These are phyloP conservation scores for Rhizopogon vesiculosus DNA, from an alignment of 768 basidiomycete genomes.

Conservation along the genomic window DNA sequence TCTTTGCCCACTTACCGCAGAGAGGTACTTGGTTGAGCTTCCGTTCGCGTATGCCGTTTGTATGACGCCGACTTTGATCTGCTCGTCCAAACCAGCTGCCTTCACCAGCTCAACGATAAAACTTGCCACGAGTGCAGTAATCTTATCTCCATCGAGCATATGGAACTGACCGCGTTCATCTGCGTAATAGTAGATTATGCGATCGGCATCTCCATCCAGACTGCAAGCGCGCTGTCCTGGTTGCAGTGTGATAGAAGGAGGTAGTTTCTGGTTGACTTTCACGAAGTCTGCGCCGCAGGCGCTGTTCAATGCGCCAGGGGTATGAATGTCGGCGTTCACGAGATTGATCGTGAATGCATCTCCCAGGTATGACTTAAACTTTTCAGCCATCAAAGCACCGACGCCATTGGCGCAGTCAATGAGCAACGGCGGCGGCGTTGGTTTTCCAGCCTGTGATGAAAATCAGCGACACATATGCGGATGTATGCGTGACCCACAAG, in stretches of 20 bases:
- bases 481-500: conserved; percentile 51
- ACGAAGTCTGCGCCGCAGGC: conserved; percentile 95
- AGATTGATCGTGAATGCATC: conserved; percentile 58
- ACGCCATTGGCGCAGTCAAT: conserved; percentile 99
- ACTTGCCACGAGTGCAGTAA: conserved; percentile 87
- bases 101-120: conserved; percentile 91
- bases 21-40: conserved; percentile 88
- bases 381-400: conserved; percentile 67
- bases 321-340: conserved; percentile 62
- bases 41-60: conserved; percentile 99
- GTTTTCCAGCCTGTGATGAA: conserved; percentile 50
- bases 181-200: conserved; percentile 92
- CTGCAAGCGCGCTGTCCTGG: conserved; percentile 85
- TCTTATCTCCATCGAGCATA: conserved; percentile 98
- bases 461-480: background rate
- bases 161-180: conserved; percentile 76
- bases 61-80: conserved; percentile 87
- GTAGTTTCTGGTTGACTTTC: conserved; percentile 87
- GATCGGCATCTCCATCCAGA: conserved; percentile 96
- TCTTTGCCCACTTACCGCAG: conserved; percentile 48
- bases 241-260: conserved; percentile 67
- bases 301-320: conserved; percentile 74
- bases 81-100: conserved; percentile 71
- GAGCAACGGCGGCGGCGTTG: conserved; percentile 53
- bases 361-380: conserved; percentile 56